Percentiles rank a stretch among this genome's conserved stretches.
Evolutionary conservation across 2,329 filamentous ascomycete genomes (phyloP).

Genomic region (Trichoderma lentiforme): DNA sequence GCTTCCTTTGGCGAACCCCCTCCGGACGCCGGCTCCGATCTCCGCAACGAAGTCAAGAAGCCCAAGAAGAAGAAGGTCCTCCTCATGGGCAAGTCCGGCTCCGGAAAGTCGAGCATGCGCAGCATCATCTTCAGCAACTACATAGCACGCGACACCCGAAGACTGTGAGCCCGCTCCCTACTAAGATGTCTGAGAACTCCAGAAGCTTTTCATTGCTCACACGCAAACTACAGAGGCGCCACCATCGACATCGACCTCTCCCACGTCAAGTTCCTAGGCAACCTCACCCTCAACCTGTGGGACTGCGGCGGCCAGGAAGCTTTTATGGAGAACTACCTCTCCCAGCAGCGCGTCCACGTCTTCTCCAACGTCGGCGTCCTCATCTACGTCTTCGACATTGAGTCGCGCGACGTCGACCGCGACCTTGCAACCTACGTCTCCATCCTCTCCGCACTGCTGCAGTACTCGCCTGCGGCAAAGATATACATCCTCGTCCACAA

Average conservation of each 20-base stretch:
- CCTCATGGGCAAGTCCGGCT: conserved; percentile 93
- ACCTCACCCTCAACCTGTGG: conserved; percentile 95
- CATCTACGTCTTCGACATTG: conserved; percentile 99
- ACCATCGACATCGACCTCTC: conserved; percentile 98
- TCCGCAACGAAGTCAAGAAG: conserved; percentile 56
- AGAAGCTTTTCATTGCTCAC: neutral
- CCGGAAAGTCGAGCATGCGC: conserved; percentile 96
- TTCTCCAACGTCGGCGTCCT: conserved; percentile 95
- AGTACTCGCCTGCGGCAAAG: conserved; percentile 76
- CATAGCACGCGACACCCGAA: conserved; percentile 89
- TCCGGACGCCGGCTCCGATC: conserved; percentile 31
- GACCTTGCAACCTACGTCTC: conserved; percentile 90
- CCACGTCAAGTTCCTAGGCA: conserved; percentile 98
- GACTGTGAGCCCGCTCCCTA: conserved; percentile 52
- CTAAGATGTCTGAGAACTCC: neutral
- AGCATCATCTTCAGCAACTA: conserved; percentile 99
- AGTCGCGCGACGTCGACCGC: conserved; percentile 88
- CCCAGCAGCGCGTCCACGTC: conserved; percentile 90
- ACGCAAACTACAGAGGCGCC: conserved; percentile 57
- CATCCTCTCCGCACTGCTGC: conserved; percentile 82
- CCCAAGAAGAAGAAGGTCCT: conserved; percentile 84
- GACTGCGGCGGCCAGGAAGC: conserved; percentile 98
- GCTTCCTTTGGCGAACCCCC: conserved; percentile 34
- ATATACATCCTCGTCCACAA: conserved; percentile 98
- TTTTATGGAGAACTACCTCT: conserved; percentile 98